These are phyloP conservation scores for Fraxinus anomala DNA, from an alignment of 257 asterid genomes.

Conservation along the genomic window DNA sequence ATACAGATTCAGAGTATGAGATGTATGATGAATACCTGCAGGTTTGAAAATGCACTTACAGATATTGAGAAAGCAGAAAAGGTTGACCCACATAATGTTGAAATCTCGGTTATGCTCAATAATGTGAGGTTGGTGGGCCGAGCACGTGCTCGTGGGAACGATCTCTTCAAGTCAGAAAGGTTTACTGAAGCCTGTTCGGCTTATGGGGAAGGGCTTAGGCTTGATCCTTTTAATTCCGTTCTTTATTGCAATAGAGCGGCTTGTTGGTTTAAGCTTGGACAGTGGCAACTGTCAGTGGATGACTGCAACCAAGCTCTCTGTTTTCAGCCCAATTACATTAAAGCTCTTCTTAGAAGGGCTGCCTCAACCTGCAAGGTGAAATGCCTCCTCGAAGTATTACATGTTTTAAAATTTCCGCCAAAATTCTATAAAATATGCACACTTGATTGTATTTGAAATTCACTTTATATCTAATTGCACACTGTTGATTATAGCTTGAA, in stretches of 20 bases:
- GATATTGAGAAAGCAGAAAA: conserved; percentile 64
- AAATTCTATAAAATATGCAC: background rate
- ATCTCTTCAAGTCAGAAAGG: conserved; percentile 84
- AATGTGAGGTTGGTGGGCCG: conserved; percentile 63
- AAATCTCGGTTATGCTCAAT: conserved; percentile 53
- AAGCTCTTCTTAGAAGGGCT: conserved; percentile 90
- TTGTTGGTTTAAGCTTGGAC: conserved; percentile 85
- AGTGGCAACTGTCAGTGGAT: conserved; percentile 72
- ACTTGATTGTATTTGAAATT: conserved; percentile 40
- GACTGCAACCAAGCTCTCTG: conserved; percentile 86
- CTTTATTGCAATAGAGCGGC: conserved; percentile 97
- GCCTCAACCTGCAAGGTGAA: conserved; percentile 66
- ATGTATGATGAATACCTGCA: conserved; percentile 35
- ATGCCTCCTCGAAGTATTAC: background rate
- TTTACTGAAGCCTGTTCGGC: conserved; percentile 90
- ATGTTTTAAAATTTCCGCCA: background rate
- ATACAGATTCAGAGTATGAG: conserved; percentile 23
- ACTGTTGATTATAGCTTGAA: conserved; percentile 57
- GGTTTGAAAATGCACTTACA: conserved; percentile 77
- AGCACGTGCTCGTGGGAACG: conserved; percentile 91
- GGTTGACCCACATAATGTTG: conserved; percentile 60
- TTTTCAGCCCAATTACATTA: conserved; percentile 69
- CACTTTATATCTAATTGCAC: conserved; percentile 34
- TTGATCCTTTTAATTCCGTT: conserved; percentile 79
- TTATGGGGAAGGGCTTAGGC: conserved; percentile 80